phyloP scores from a whole-genome alignment of 225 moss, liverwort and hornwort genomes.

The Neckera pumila region DNA sequence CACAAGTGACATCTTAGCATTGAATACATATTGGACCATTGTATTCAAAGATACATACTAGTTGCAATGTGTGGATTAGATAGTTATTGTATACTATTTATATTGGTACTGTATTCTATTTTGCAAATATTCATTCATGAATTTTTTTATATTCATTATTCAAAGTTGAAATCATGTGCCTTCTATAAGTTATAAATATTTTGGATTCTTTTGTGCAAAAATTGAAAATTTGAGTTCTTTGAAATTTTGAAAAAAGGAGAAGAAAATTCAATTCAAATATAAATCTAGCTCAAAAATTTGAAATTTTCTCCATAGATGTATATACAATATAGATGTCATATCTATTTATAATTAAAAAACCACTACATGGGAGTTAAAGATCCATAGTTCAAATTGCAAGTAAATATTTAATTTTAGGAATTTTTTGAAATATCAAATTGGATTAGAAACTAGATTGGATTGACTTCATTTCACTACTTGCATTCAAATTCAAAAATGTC shows the following conservation, averaged over 20 bases:
- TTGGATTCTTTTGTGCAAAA: neutral
- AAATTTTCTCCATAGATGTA: neutral
- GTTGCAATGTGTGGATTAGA: accelerated
- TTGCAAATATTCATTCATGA: neutral
- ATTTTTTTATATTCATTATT: too few relatives aligned
- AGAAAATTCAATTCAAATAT: neutral
- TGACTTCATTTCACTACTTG: neutral
- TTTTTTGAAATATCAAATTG: neutral
- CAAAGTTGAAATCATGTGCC: too few relatives aligned
- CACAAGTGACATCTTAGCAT: too few relatives aligned
- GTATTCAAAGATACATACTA: neutral
- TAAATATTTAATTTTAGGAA: neutral
- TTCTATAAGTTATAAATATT: neutral
- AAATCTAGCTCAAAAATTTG: neutral
- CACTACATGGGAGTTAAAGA: accelerated
- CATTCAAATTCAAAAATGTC: neutral
- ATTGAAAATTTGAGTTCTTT: neutral
- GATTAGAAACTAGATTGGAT: too few relatives aligned
- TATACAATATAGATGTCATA: too few relatives aligned
- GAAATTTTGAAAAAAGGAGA: neutral
- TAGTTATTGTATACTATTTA: neutral
- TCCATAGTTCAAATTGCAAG: neutral
- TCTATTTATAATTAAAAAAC: neutral
- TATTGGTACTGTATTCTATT: neutral
- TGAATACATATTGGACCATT: neutral